Evolutionary conservation across 225 moss, liverwort and hornwort species (phyloP), one percentile per base, ranked within the genome.

Genomic region (Physcomitrium patens): DNA sequence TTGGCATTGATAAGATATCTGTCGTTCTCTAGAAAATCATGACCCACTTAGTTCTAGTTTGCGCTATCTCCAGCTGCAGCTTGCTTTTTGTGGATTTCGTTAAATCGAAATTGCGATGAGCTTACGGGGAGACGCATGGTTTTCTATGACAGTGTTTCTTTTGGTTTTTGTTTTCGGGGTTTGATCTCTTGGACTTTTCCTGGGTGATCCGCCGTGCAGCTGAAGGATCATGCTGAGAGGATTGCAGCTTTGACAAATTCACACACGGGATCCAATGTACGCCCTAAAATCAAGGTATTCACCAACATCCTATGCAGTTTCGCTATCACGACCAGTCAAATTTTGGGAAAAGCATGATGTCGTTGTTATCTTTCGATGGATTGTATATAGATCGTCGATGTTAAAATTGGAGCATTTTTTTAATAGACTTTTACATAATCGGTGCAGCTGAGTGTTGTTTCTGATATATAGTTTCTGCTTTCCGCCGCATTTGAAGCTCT

Each of bases 251-350:
- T 87, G 74, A 82, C 79, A 49, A 82, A 61, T 70, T 43, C 79
- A 63, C 87, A 84, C 52, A 65, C 83, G 64, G 62, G 66, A 46
- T 71, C 67, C 26, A 60, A 60, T 60, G 75, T 77, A 49, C 87
- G 87, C 64, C 79, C 79, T 64, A 87, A 87, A 77, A 84, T 87
- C 68, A 82, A 84, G 87, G 87, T 87, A 56, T 48, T 16, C n/a
- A 10, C 10, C 44, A 72, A n/a, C 26, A 41, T 49, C 59, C 37
- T 60, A 5, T 10, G 48, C 15, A 49, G 42, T 51, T 66, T 50
- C 17, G n/a, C 43, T 59, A 22, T 50, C 43, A 12, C 16, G 43
- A 17, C n/a, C 42, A 12, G 37, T 23, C 17, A 50, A 22, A 26
- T 50, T 52, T 78, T 17, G 54, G 56, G 31, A 19, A 9, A 12